phyloP scores from a whole-genome alignment of 768 basidiomycete species.

The Leucocoprinus leucothites region DNA sequence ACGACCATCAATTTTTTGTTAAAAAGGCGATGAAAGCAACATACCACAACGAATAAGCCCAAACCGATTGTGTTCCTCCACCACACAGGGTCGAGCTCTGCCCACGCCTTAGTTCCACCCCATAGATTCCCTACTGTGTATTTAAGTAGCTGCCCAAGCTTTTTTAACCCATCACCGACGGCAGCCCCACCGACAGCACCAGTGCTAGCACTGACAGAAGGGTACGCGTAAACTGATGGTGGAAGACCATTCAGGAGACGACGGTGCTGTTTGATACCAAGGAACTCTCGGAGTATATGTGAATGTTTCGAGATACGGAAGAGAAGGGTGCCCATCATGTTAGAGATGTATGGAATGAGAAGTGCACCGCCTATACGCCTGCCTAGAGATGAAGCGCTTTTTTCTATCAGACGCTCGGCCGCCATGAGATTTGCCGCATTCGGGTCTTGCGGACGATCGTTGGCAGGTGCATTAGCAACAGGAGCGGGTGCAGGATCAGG shows the following conservation, averaged over 20 bases:
- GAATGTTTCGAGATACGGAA: slow-evolving; percentile 50
- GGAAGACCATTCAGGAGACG: slow-evolving; percentile 12
- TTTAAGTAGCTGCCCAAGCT: slow-evolving; percentile 25
- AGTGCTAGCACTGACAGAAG: background rate
- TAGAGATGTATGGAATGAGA: slow-evolving; percentile 64
- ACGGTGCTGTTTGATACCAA: slow-evolving; percentile 22
- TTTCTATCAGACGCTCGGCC: slow-evolving; percentile 55
- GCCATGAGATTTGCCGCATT: slow-evolving; percentile 42
- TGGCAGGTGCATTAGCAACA: slow-evolving; percentile 10
- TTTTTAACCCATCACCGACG: slow-evolving; percentile 11
- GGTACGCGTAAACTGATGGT: slow-evolving; percentile 16
- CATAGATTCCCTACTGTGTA: slow-evolving; percentile 46
- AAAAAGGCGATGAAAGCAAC: slow-evolving; percentile 18
- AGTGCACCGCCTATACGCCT: slow-evolving; percentile 69
- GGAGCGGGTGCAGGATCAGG: slow-evolving; percentile 20
- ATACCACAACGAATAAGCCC: slow-evolving; percentile 63
- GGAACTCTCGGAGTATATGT: slow-evolving; percentile 33
- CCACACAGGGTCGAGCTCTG: slow-evolving; percentile 72
- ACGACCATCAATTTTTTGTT: background rate
- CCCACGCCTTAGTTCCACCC: slow-evolving; percentile 60
- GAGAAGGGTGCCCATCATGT: slow-evolving; percentile 60
- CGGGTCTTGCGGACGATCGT: slow-evolving; percentile 28
- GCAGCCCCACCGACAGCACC: slow-evolving; percentile 9
- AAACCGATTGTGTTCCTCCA: slow-evolving; percentile 71
- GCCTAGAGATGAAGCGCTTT: slow-evolving; percentile 59